Evolutionary conservation across 164 flowering plant species (phyloP).

Genomic region (Macadamia tetraphylla): DNA sequence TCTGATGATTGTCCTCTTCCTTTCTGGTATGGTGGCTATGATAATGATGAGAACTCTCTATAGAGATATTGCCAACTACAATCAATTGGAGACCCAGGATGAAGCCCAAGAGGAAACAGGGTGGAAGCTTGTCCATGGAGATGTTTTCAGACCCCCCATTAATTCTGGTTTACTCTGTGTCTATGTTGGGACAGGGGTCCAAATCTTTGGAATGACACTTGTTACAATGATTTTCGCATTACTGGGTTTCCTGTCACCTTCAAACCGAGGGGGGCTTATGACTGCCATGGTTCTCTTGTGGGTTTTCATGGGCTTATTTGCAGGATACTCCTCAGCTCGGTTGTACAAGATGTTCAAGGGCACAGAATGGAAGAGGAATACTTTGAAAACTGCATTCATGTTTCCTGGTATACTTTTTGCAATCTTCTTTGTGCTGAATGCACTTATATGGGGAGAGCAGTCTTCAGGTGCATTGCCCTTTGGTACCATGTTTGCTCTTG

Average conservation of each 20-base stretch:
- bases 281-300: conserved; percentile 44
- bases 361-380: conserved; percentile 16
- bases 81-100: conserved; percentile 17
- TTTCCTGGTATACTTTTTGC: conserved; percentile 12
- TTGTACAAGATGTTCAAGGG: conserved; percentile 16
- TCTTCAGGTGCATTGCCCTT: conserved; percentile 18
- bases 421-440: conserved; percentile 14
- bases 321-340: conserved; percentile 15
- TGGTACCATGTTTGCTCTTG: conserved; percentile 17
- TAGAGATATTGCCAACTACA: conserved; percentile 43
- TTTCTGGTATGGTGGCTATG: conserved; percentile 15
- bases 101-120: conserved; percentile 15
- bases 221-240: conserved; percentile 49
- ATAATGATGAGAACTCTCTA: conserved; percentile 53
- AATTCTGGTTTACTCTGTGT: conserved; percentile 36
- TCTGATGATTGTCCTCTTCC: conserved; percentile 46
- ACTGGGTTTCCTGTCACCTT: conserved; percentile 44
- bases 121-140: conserved; percentile 41
- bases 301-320: conserved; percentile 46
- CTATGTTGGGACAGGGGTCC: conserved; percentile 46
- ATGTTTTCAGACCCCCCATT: conserved; percentile 21
- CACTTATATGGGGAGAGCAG: conserved; percentile 17
- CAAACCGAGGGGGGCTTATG: conserved; percentile 43
- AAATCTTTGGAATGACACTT: conserved; percentile 44
- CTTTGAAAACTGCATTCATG: conserved; percentile 13